Conservation (phyloP, 331 rosid species). For the Acacia concinna region DNA sequence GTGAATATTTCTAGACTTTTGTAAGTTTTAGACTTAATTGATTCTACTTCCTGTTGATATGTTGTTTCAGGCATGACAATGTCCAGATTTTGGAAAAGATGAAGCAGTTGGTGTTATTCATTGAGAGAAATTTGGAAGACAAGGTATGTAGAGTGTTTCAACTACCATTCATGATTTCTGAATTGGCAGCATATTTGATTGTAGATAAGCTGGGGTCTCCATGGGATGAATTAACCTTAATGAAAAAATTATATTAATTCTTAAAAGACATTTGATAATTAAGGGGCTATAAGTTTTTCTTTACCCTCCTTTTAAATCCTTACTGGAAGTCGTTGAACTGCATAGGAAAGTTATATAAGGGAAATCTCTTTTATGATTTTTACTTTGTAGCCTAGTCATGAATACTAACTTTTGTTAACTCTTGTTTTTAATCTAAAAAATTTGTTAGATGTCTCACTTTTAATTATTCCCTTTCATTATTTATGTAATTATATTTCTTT, state of each 20-base stretch:
- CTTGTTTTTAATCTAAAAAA: background rate
- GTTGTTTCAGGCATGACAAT: slow-evolving; percentile 76
- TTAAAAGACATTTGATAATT: background rate
- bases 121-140: slow-evolving; percentile 79
- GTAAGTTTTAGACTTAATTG: slow-evolving; percentile 7
- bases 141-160: slow-evolving; percentile 51
- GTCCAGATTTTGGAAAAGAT: slow-evolving; percentile 82
- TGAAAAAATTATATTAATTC: background rate
- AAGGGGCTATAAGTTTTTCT: background rate
- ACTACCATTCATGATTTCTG: slow-evolving; percentile 18
- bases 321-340: background rate
- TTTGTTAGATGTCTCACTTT: slow-evolving; percentile 4
- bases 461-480: slow-evolving; percentile 8
- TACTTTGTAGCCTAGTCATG: background rate
- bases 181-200: slow-evolving; percentile 4
- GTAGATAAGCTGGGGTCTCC: slow-evolving; percentile 19
- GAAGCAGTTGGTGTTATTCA: slow-evolving; percentile 84
- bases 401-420: background rate
- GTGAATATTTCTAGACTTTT: slow-evolving; percentile 27
- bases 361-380: background rate
- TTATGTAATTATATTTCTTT: slow-evolving; percentile 30
- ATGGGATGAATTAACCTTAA: background rate
- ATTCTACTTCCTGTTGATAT: slow-evolving; percentile 23
- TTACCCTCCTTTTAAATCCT: background rate
- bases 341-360: background rate